A percentile compares a stretch with the other conserved stretches of the same genome.
These are phyloP conservation scores for Telfairia occidentalis DNA, from an alignment of 331 rosid genomes.

Conservation along the genomic window DNA sequence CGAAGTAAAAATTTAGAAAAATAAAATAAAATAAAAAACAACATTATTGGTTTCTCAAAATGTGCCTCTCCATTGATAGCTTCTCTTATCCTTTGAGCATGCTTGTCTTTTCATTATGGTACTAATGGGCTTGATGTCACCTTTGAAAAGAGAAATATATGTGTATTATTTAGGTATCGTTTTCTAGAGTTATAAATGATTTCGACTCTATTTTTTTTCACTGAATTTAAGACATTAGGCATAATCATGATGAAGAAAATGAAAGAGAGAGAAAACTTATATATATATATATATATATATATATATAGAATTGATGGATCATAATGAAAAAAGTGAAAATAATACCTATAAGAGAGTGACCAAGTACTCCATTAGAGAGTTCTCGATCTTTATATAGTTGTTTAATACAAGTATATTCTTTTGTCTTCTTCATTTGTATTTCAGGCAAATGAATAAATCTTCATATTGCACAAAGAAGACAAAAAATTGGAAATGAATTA, in stretches of 20 bases:
- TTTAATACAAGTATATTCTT: background rate
- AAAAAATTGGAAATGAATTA: background rate
- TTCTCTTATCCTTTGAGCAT: background rate
- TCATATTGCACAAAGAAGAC: background rate
- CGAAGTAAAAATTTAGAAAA: too few relatives aligned
- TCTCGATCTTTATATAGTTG: background rate
- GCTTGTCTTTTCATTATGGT: background rate
- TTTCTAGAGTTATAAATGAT: constrained; percentile 1
- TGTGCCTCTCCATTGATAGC: background rate
- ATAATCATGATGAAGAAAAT: background rate
- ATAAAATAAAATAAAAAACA: background rate
- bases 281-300: too few relatives aligned
- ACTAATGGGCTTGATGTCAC: constrained; percentile 3
- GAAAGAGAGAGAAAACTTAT: background rate
- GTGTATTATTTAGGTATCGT: background rate
- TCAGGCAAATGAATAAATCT: background rate
- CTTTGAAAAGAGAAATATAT: background rate
- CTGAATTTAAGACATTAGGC: background rate
- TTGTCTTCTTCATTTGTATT: background rate
- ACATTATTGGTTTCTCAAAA: background rate
- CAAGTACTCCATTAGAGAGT: background rate
- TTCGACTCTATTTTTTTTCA: background rate
- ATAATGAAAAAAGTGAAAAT: background rate
- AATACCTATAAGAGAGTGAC: background rate
- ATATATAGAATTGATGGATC: background rate